Conservation (phyloP, 2,329 filamentous ascomycete species). For the Colletotrichum melonis region DNA sequence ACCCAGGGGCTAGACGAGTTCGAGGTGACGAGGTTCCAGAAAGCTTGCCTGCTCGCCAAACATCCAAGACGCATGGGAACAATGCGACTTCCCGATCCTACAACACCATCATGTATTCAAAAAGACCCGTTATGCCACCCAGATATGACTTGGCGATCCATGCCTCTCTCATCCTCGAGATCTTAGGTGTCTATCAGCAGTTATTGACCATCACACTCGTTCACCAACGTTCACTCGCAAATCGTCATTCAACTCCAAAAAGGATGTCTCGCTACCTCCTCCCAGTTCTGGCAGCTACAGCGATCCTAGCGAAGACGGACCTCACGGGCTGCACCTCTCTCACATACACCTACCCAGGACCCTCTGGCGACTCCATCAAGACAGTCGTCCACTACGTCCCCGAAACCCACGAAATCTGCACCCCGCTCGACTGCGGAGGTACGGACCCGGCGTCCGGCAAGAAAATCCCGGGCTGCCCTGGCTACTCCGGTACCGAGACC, state of each 20-base stretch:
- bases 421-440: slow-evolving; percentile 73
- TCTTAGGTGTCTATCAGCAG: neutral
- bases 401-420: slow-evolving; percentile 72
- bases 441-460: slow-evolving; percentile 69
- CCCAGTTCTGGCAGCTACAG: slow-evolving; percentile 43
- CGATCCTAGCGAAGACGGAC: slow-evolving; percentile 55
- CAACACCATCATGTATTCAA: neutral
- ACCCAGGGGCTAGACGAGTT: neutral
- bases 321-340: slow-evolving; percentile 54
- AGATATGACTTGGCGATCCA: neutral
- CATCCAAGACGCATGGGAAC: neutral
- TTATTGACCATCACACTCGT: neutral
- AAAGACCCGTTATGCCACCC: neutral
- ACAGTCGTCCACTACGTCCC: slow-evolving; percentile 70
- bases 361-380: slow-evolving; percentile 47
- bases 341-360: slow-evolving; percentile 43
- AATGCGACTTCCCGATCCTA: neutral
- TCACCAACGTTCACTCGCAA: neutral
- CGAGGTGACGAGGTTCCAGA: neutral
- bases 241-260: neutral
- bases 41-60: neutral
- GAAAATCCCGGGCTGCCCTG: slow-evolving; percentile 69
- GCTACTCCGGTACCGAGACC: slow-evolving; percentile 63
- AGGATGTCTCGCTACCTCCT: slow-evolving; percentile 27
- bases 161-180: neutral